Evolutionary conservation across 805 yeast genomes (phyloP).

Genomic region (Candida tallmaniae): DNA sequence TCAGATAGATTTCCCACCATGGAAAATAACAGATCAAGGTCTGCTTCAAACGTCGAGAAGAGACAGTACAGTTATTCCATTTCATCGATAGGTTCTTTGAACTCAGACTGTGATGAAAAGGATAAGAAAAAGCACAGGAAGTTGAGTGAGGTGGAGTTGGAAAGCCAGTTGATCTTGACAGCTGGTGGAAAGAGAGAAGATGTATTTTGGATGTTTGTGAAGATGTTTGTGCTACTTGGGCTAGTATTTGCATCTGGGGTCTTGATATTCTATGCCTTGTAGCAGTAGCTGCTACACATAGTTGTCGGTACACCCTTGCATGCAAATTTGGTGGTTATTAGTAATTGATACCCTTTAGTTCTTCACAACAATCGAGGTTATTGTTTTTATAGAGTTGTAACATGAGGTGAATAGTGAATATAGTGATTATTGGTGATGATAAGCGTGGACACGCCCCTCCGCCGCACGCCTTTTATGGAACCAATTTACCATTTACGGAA

Average conservation of each 20-base stretch:
- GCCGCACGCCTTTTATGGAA: too few relatives aligned
- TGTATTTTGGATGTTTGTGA: constrained; percentile 28
- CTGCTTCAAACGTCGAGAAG: constrained; percentile 10
- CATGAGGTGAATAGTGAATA: too few relatives aligned
- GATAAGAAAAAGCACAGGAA: constrained; percentile 19
- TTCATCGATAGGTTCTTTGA: constrained; percentile 9
- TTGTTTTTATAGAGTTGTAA: too few relatives aligned
- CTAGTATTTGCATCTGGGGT: constrained; percentile 31
- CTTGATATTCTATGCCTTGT: constrained; percentile 33
- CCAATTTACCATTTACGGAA: too few relatives aligned
- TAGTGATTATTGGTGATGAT: too few relatives aligned
- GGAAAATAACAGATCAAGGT: constrained; percentile 10
- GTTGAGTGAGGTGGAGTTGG: constrained; percentile 30
- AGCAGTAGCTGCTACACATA: constrained; percentile 1
- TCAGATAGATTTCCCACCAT: constrained; percentile 5
- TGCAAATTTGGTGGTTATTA: too few relatives aligned
- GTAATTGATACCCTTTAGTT: too few relatives aligned
- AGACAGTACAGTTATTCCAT: constrained; percentile 12
- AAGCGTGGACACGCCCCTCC: too few relatives aligned
- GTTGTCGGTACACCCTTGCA: too few relatives aligned
- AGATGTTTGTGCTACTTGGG: constrained; percentile 22
- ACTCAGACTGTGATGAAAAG: constrained; percentile 7
- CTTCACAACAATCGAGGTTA: too few relatives aligned
- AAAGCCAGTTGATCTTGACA: constrained; percentile 31
- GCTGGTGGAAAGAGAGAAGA: constrained; percentile 36